Evolutionary conservation across 2,329 filamentous ascomycete species (phyloP).

Genomic region (Cladosporium colombiae): DNA sequence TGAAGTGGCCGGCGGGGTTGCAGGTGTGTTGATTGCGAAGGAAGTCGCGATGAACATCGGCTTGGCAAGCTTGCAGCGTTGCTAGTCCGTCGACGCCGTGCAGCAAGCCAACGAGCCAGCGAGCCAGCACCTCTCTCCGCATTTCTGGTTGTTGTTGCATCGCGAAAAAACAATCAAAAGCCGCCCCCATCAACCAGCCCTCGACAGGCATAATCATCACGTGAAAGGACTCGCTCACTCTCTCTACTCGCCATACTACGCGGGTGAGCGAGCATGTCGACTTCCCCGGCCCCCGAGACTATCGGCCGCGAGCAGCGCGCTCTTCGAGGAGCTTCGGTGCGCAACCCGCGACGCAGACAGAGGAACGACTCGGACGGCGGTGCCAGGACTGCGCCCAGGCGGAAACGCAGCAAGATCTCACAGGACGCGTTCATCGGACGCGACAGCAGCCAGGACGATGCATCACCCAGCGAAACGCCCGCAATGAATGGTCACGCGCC

Average conservation of each 20-base stretch:
- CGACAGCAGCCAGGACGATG: slow-evolving; percentile 23
- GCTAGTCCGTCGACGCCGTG: neutral
- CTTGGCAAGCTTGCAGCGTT: neutral
- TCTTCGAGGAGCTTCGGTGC: slow-evolving; percentile 26
- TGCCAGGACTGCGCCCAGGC: slow-evolving; percentile 42
- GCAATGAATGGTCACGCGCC: slow-evolving; percentile 28
- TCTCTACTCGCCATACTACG: slow-evolving; percentile 4
- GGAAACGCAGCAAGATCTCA: slow-evolving; percentile 51
- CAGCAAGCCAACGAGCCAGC: neutral
- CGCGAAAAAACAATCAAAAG: slow-evolving; percentile 17
- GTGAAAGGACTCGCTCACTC: neutral
- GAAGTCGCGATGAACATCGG: neutral
- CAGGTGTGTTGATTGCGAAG: neutral
- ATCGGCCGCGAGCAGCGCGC: slow-evolving; percentile 27
- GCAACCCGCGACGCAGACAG: slow-evolving; percentile 49
- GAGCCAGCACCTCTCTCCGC: slow-evolving; percentile 12
- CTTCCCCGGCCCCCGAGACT: slow-evolving; percentile 17
- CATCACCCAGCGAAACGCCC: slow-evolving; percentile 8
- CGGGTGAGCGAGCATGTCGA: slow-evolving; percentile 20
- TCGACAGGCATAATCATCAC: neutral
- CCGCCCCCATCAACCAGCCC: slow-evolving; percentile 7
- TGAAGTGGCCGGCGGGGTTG: neutral
- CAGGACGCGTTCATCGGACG: slow-evolving; percentile 42
- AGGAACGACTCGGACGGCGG: slow-evolving; percentile 48
- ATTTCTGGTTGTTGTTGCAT: slow-evolving; percentile 19